Evolutionary conservation across 768 basidiomycete genomes (phyloP), one percentile per base, ranked within the genome.

Genomic region (Collybiopsis luxurians): DNA sequence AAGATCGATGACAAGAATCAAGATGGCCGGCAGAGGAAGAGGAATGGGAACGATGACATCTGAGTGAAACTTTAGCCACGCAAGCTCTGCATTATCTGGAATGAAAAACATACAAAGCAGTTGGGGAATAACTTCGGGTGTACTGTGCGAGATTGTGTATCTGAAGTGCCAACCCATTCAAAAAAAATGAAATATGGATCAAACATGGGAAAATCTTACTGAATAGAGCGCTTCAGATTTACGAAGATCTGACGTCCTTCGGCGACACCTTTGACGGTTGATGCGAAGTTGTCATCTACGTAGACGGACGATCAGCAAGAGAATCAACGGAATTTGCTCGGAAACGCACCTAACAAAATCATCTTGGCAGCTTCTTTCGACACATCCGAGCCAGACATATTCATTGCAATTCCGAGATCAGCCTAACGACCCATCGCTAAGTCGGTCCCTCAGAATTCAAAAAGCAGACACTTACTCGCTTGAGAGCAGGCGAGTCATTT

Each of bases 291-390:
- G 65, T 88, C 86, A 58, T 87, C 83, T 83, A 49, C 7, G 34
- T 34, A 10, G 50, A 30, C n/a, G 31, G 43, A 46, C 34, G 55
- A 39, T 40, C 57, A 50, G 23, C 48, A 3, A 5, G 28, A 5
- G 38, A 3, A 50, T 15, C 15, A 30, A 21, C 21, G 17, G 24
- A 19, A n/a, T 24, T 5, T 53, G 38, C 17, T 12, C 59, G 19
- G 19, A 23, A n/a, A 24, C 65, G 51, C 59, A 83, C 83, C 84
- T 4, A 87, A 75, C 13, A 88, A 72, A 62, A 89, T 85, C 85
- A 89, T 87, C 66, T 89, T 83, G 1, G 86, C 86, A 2, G 86
- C 86, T 67, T 87, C 86, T 63, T 89, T 87, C 1, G 85, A 86
- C 11, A 87, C 86, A 60, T 87, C 86, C 3, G 85, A 87, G 31